Evolutionary conservation across 768 basidiomycete genomes (phyloP).

Genomic region (Panellus pusillus): DNA sequence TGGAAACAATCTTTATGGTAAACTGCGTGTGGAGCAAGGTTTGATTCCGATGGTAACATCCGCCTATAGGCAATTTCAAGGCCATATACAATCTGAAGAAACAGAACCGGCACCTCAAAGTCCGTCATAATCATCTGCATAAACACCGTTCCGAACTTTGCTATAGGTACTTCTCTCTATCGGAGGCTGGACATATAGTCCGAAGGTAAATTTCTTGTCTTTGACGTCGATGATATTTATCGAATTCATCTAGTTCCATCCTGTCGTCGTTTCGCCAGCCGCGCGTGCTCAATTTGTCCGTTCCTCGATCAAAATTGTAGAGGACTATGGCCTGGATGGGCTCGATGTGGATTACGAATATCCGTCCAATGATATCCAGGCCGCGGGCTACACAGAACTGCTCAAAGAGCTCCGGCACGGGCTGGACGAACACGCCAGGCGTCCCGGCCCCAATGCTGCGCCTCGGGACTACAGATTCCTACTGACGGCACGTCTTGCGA

Average conservation of each 20-base stretch:
- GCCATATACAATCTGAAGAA: slow-evolving; percentile 92
- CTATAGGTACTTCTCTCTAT: slow-evolving; percentile 65
- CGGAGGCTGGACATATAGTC: slow-evolving; percentile 94
- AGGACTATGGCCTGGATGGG: slow-evolving; percentile 92
- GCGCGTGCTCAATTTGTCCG: slow-evolving; percentile 78
- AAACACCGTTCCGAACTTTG: too few relatives aligned
- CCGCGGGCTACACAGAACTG: slow-evolving; percentile 80
- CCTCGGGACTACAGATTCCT: slow-evolving; percentile 55
- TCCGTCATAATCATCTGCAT: slow-evolving; percentile 20
- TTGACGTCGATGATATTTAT: neutral
- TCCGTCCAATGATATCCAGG: slow-evolving; percentile 75
- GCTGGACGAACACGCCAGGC: slow-evolving; percentile 68
- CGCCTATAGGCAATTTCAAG: slow-evolving; percentile 70
- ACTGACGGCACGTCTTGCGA: slow-evolving; percentile 60
- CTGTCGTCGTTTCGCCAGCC: slow-evolving; percentile 65
- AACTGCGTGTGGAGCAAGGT: neutral
- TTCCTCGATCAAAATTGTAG: slow-evolving; percentile 74
- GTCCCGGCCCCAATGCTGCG: slow-evolving; percentile 41
- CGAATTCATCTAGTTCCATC: slow-evolving; percentile 24
- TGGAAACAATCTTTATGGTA: slow-evolving; percentile 84
- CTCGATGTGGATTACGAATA: slow-evolving; percentile 94
- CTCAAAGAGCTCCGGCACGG: slow-evolving; percentile 72
- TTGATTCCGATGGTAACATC: too few relatives aligned
- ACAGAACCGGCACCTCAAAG: slow-evolving; percentile 73
- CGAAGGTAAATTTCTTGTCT: slow-evolving; percentile 60